Base-by-base conservation (phyloP, 169 alveolate genomes). In the Toxoplasma gondii region DNA sequence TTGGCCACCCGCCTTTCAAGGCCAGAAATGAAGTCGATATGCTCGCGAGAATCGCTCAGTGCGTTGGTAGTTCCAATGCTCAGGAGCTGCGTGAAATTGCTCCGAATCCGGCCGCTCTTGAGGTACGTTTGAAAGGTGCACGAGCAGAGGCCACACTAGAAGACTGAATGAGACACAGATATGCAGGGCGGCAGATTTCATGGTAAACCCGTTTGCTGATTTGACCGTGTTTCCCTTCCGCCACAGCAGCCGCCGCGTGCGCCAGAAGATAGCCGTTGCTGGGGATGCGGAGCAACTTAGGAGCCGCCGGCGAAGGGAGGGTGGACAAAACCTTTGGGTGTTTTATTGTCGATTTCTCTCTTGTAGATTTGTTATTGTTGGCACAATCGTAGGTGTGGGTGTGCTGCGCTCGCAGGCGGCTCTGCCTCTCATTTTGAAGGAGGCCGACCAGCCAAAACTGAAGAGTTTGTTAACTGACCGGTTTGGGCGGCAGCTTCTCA, bases 401-500 rank as follows among this genome's bases (percentile, higher is more conserved):
- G 74, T 27, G 31, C 22, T 64, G 74, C n/a, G n/a, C 74, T 1
- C 22, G 74, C 74, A 64, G 74, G 38, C 84, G 24, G 84, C 19
- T 74, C 49, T 74, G 1, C 49, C 84, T 36, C 44, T 10, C 84
- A 74, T 31, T n/a, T 31, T 16, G 69, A 82, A 44, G 24, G 67
- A 12, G 2, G 38, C 38, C 9, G 90, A 22, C 36, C n/a, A 38
- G 36, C 49, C 49, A 19, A 78, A n/a, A n/a, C 36, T 82, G 36
- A 38, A 43, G 38, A 41, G 7, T 12, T 19, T 39, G 64, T n/a
- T 82, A 24, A 39, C 69, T 31, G 90, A 82, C 90, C 90, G 39
- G 49, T 82, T 82, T 43, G 90, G 67, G 16, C 53, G 69, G 41
- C 67, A 39, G 69, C 90, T 82, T 7, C 64, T 82, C 19, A 82